A percentile compares a stretch with the other conserved stretches of the same genome.
Evolutionary conservation across 805 yeast species (phyloP).

Genomic region (Barnettozyma siamensis): DNA sequence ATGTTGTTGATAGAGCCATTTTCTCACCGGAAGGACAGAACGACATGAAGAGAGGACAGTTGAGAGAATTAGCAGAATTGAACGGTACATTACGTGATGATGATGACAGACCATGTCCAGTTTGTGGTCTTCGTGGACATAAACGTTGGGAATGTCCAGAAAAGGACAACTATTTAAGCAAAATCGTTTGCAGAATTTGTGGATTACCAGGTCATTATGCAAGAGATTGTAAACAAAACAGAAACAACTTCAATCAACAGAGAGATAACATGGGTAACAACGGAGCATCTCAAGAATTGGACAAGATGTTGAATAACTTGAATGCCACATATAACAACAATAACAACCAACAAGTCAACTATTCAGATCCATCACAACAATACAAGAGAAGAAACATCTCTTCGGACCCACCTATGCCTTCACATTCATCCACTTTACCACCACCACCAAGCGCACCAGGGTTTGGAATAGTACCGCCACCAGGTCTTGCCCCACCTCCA

Average conservation of each 20-base stretch:
- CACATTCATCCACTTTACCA: neutral
- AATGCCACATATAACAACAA: slow-evolving; percentile 25
- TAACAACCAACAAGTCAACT: neutral
- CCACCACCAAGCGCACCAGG: slow-evolving; percentile 11
- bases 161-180: slow-evolving; percentile 43
- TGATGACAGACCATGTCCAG: slow-evolving; percentile 53
- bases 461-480: slow-evolving; percentile 24
- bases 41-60: slow-evolving; percentile 83
- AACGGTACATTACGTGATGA: slow-evolving; percentile 93
- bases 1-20: slow-evolving; percentile 76
- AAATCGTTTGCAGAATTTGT: slow-evolving; percentile 68
- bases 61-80: slow-evolving; percentile 85
- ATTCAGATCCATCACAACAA: neutral
- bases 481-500: slow-evolving; percentile 24
- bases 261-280: slow-evolving; percentile 3
- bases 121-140: slow-evolving; percentile 66
- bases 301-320: slow-evolving; percentile 45
- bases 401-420: slow-evolving; percentile 6
- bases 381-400: slow-evolving; percentile 12
- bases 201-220: slow-evolving; percentile 84
- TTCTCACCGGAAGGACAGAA: slow-evolving; percentile 90
- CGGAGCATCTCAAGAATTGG: slow-evolving; percentile 42
- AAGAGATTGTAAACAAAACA: slow-evolving; percentile 56
- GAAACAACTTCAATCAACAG: slow-evolving; percentile 11
- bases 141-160: slow-evolving; percentile 60